Conservation (phyloP, 495 filamentous ascomycete species). For the Saxophila tyrrhenica region DNA sequence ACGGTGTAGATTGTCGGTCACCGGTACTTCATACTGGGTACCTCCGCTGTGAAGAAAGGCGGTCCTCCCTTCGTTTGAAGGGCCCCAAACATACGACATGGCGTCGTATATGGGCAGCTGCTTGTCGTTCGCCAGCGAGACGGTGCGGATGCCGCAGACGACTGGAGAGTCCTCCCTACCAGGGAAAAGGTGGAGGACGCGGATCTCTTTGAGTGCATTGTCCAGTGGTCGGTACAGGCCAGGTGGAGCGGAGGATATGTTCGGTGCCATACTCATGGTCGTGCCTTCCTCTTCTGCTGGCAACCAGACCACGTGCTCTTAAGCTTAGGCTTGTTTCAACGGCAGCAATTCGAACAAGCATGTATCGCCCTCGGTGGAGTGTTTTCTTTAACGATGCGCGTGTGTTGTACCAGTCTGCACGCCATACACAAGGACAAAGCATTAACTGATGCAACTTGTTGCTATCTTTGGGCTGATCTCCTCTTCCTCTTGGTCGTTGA, state of each 20-base stretch:
- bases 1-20: conserved; percentile 5
- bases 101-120: not conserved
- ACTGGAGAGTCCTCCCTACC: not conserved
- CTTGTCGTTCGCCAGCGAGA: not conserved
- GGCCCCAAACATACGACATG: not conserved
- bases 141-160: not conserved
- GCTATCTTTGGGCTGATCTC: too few species aligned
- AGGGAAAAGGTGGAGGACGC: not conserved
- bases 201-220: not conserved
- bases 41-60: not conserved
- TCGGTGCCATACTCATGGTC: not conserved
- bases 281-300: too few species aligned
- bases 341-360: too few species aligned
- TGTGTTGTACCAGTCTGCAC: too few species aligned
- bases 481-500: too few species aligned
- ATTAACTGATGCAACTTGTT: too few species aligned
- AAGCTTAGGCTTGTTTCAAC: too few species aligned
- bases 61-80: not conserved
- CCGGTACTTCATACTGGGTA: not conserved
- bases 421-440: too few species aligned
- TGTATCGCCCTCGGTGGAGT: too few species aligned
- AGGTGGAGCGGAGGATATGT: not conserved
- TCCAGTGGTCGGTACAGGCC: not conserved
- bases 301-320: too few species aligned
- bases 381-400: too few species aligned